Conservation (phyloP, 108 stramenopile genomes). For the Aureococcus anophagefferens region DNA sequence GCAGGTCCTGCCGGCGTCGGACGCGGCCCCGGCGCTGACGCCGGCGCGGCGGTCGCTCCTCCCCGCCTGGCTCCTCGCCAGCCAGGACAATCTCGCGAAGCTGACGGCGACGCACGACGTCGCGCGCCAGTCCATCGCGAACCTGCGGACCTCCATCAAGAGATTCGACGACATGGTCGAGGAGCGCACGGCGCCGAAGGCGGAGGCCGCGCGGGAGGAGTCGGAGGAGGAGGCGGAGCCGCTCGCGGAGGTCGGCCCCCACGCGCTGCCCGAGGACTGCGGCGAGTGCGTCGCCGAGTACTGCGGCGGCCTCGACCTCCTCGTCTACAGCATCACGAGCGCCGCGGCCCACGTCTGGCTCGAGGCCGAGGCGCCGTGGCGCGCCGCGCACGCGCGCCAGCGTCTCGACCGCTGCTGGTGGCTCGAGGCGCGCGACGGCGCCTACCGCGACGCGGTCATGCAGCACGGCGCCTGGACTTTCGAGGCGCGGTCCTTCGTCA, state of each 20-base stretch:
- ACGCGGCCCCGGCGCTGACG: not conserved
- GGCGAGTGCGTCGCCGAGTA: not conserved
- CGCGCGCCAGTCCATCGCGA: not conserved
- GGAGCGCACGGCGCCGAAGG: not conserved
- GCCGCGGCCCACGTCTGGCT: not conserved
- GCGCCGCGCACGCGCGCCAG: not conserved
- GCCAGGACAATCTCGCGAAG: not conserved
- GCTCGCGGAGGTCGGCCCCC: not conserved
- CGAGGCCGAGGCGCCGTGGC: not conserved
- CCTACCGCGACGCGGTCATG: not conserved
- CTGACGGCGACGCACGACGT: not conserved
- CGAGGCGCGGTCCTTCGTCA: not conserved
- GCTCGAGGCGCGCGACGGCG: not conserved
- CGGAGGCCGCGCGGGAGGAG: not conserved
- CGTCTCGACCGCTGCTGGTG: not conserved
- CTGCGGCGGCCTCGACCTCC: not conserved
- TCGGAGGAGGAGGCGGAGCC: not conserved
- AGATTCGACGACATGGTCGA: not conserved
- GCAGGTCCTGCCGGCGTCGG: too few relatives aligned
- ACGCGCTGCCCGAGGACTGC: not conserved
- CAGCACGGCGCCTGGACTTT: not conserved
- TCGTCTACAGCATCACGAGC: not conserved
- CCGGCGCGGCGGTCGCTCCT: not conserved
- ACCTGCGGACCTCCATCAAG: not conserved
- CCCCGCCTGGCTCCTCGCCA: not conserved